These are phyloP conservation scores for Aspergillus ruber DNA, from an alignment of 2,329 filamentous ascomycete genomes.

Conservation along the genomic window DNA sequence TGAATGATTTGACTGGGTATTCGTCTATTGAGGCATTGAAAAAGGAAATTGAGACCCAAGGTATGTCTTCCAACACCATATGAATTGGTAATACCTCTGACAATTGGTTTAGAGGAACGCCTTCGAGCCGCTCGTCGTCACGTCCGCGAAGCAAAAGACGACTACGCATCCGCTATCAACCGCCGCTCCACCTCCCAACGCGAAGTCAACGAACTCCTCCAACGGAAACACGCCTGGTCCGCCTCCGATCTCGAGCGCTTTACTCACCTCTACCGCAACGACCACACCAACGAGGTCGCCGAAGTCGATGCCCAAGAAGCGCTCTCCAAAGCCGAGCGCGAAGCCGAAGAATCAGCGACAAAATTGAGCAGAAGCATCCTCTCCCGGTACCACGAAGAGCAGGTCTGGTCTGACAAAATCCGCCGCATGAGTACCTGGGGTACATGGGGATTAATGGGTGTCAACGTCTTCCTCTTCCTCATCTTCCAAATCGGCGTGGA, in stretches of 20 bases:
- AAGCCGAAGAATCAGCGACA: constrained; percentile 69
- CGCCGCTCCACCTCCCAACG: constrained; percentile 84
- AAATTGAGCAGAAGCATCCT: constrained; percentile 77
- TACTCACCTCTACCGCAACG: constrained; percentile 81
- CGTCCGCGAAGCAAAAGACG: constrained; percentile 65
- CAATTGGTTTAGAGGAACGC: constrained; percentile 40
- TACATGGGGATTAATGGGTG: constrained; percentile 94
- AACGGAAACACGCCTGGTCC: constrained; percentile 89
- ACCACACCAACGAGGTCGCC: constrained; percentile 86
- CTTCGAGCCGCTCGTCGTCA: constrained; percentile 52
- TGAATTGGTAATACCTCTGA: neutral
- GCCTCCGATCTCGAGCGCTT: constrained; percentile 86
- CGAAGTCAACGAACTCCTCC: constrained; percentile 88
- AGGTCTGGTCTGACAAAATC: constrained; percentile 98
- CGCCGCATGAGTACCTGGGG: constrained; percentile 95
- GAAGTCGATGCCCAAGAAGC: constrained; percentile 66
- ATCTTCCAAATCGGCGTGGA: constrained; percentile 84
- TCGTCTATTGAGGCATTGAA: constrained; percentile 84
- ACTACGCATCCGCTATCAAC: constrained; percentile 76
- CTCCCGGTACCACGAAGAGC: constrained; percentile 93
- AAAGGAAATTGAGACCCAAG: constrained; percentile 63
- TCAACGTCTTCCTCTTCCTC: constrained; percentile 86
- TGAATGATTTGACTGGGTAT: constrained; percentile 95
- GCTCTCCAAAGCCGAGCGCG: constrained; percentile 68
- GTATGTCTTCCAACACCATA: constrained; percentile 28